Evolutionary conservation across 306 rosid species (phyloP).

Genomic region (Fagus crenata): DNA sequence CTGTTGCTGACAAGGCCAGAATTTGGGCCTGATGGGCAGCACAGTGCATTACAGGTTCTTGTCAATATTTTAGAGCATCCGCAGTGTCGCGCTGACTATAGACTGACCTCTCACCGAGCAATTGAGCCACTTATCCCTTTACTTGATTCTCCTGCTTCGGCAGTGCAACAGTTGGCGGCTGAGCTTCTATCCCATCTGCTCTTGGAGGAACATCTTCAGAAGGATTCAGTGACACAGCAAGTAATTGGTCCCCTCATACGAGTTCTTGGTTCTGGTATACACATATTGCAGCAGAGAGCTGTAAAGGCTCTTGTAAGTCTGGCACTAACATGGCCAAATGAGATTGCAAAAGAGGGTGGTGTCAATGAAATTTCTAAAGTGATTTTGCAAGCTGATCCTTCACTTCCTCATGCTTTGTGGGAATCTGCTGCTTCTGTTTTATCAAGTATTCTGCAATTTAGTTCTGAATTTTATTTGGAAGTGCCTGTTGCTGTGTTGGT

Average conservation of each 20-base stretch:
- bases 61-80: constrained; percentile 95
- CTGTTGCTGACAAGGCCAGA: constrained; percentile 76
- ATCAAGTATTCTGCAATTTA: constrained; percentile 89
- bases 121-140: constrained; percentile 89
- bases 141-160: constrained; percentile 84
- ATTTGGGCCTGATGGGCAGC: constrained; percentile 95
- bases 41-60: constrained; percentile 89
- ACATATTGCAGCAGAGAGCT: constrained; percentile 95
- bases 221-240: constrained; percentile 84
- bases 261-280: constrained; percentile 86
- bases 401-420: constrained; percentile 95
- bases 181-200: constrained; percentile 96
- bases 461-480: constrained; percentile 96
- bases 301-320: constrained; percentile 93
- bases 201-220: constrained; percentile 83
- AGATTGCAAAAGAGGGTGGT: constrained; percentile 97
- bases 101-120: constrained; percentile 78
- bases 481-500: constrained; percentile 97
- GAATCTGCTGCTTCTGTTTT: constrained; percentile 96
- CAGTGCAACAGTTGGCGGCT: constrained; percentile 96
- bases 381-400: constrained; percentile 90
- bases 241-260: constrained; percentile 86
- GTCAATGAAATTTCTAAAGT: constrained; percentile 88
- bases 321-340: constrained; percentile 94
- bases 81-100: constrained; percentile 89